Evolutionary conservation across 352 stramenopile species (phyloP).

Genomic region (Phytophthora sp.): DNA sequence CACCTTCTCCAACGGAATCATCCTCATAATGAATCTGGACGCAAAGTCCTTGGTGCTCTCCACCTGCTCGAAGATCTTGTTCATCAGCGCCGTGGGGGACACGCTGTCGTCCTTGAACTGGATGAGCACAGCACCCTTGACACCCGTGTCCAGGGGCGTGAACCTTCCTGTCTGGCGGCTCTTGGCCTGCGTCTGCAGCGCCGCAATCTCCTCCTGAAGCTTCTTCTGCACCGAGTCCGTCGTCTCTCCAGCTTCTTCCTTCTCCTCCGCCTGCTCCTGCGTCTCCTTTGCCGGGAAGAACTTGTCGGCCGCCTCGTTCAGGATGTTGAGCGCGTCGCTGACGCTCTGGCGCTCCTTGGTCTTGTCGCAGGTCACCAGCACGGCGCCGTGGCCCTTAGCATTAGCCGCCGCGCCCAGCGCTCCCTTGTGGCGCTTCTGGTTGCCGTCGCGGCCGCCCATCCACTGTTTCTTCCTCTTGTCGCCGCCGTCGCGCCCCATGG

Average conservation of each 20-base stretch:
- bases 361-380: constrained; percentile 80
- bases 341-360: constrained; percentile 80
- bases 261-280: constrained; percentile 20
- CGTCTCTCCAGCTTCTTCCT: constrained; percentile 14
- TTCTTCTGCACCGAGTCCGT: constrained; percentile 64
- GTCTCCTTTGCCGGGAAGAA: constrained; percentile 48
- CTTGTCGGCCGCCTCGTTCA: constrained; percentile 78
- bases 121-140: constrained; percentile 76
- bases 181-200: constrained; percentile 61
- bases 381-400: constrained; percentile 62
- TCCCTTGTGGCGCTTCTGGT: constrained; percentile 71
- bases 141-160: constrained; percentile 70
- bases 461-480: constrained; percentile 69
- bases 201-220: constrained; percentile 72
- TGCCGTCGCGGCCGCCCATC: constrained; percentile 42
- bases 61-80: constrained; percentile 70
- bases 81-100: constrained; percentile 52
- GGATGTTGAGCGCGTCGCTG: constrained; percentile 70
- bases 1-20: constrained; percentile 79
- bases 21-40: constrained; percentile 74
- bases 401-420: constrained; percentile 46
- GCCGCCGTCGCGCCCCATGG: constrained; percentile 37
- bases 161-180: constrained; percentile 71
- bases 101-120: constrained; percentile 61
- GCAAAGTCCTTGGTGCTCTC: constrained; percentile 70